A percentile compares a stretch with the other conserved stretches of the same genome.
Conservation (phyloP, 2,329 filamentous ascomycete species). For the Rosellinia necatrix region DNA sequence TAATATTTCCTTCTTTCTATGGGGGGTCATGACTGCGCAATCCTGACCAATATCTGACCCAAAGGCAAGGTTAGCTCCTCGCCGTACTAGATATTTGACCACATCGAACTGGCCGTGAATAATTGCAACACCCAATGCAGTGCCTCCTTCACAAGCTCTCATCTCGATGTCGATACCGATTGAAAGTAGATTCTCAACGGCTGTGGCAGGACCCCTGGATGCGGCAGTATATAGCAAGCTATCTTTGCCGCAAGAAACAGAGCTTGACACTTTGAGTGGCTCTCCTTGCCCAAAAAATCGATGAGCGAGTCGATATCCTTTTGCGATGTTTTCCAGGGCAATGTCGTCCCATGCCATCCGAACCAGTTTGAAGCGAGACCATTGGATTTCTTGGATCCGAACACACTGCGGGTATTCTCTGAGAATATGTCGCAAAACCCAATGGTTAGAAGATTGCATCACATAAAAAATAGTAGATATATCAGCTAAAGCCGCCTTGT, state of each 20-base stretch:
- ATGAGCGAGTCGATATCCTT: background rate
- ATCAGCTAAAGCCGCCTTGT: background rate
- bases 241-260: background rate
- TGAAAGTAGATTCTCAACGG: conserved; percentile 6
- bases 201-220: background rate
- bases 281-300: conserved; percentile 2
- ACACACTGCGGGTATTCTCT: conserved; percentile 2
- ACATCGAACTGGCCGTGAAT: conserved; percentile 23
- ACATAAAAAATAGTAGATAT: background rate
- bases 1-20: background rate
- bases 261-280: conserved; percentile 1
- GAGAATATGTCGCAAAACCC: conserved; percentile 3
- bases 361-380: background rate
- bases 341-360: rapidly evolving
- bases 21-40: background rate
- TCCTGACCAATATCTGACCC: background rate
- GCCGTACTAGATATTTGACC: conserved; percentile 9
- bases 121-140: conserved; percentile 7
- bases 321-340: background rate
- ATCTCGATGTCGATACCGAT: conserved; percentile 15
- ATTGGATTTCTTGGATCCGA: background rate
- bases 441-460: background rate
- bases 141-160: conserved; percentile 1
- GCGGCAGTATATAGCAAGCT: conserved; percentile 3
- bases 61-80: background rate